Percentiles rank a stretch among this genome's conserved stretches.
phyloP scores from a whole-genome alignment of 805 yeast genomes.

The Ogataea thermomethanolica region DNA sequence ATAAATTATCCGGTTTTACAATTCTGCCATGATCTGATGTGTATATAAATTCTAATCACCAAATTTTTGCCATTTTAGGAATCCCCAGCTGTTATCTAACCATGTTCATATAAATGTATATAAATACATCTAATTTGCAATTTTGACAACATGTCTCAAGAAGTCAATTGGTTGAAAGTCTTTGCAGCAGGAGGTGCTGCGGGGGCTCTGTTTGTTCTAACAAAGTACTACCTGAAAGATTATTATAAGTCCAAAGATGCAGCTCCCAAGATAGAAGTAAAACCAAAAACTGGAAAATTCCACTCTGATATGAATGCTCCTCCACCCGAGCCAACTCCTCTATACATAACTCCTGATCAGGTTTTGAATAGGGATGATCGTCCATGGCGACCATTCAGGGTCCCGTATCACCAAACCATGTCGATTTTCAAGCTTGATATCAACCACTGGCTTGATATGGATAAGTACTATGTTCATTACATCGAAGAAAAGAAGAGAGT shows the following conservation, averaged over 20 bases:
- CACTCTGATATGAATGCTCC: constrained; percentile 28
- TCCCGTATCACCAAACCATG: constrained; percentile 83
- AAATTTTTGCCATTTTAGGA: constrained; percentile 22
- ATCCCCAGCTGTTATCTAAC: constrained; percentile 2
- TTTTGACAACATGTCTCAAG: constrained; percentile 5
- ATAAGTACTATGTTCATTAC: constrained; percentile 66
- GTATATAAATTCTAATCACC: not conserved
- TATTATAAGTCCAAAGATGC: constrained; percentile 1
- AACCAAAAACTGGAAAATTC: constrained; percentile 18
- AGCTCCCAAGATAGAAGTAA: constrained; percentile 1
- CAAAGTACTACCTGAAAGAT: constrained; percentile 15
- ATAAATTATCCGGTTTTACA: constrained; percentile 3
- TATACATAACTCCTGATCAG: constrained; percentile 63
- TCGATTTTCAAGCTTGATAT: constrained; percentile 66
- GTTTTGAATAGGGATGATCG: constrained; percentile 64
- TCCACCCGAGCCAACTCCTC: constrained; percentile 50
- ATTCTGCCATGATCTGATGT: constrained; percentile 7
- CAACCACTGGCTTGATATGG: constrained; percentile 80
- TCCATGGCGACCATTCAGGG: constrained; percentile 79
- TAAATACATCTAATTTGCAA: not conserved
- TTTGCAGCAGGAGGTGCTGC: constrained; percentile 26
- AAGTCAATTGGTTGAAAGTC: constrained; percentile 16
- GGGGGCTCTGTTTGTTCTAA: constrained; percentile 19
- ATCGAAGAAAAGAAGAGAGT: constrained; percentile 60
- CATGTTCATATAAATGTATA: not conserved